Percentiles rank a stretch among this genome's conserved stretches.
Conservation (phyloP, 169 alveolate genomes). For the Eimeria tenella region DNA sequence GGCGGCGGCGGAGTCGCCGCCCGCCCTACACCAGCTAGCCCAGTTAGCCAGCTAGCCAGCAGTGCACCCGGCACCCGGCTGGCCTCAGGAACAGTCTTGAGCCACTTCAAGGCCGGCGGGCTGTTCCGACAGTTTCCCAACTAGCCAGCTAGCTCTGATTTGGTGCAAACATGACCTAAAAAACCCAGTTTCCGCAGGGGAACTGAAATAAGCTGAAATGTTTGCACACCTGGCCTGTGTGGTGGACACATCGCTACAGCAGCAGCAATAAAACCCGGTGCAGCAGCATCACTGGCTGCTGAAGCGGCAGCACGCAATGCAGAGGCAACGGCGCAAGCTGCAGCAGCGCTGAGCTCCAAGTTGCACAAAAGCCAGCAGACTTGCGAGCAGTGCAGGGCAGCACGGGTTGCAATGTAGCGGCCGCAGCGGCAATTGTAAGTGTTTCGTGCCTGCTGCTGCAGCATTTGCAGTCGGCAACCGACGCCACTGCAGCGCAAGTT, state of each 20-base stretch:
- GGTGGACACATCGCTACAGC: background rate
- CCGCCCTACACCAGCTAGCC: background rate
- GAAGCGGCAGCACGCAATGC: background rate
- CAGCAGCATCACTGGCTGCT: conserved; percentile 15
- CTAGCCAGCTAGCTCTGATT: background rate
- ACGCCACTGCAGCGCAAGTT: background rate
- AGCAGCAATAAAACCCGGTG: background rate
- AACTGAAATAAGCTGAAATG: background rate
- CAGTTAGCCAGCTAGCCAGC: no score
- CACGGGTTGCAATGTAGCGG: background rate
- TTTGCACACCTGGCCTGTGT: background rate
- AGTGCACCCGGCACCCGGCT: no score
- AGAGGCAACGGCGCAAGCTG: background rate
- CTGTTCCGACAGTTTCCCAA: background rate
- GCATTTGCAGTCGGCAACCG: no score
- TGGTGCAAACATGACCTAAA: conserved; percentile 1
- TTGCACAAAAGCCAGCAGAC: no score
- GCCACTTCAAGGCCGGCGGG: no score
- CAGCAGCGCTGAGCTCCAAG: background rate
- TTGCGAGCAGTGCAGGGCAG: background rate
- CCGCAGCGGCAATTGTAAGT: background rate
- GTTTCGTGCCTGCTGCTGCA: no score
- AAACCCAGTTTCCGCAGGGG: background rate
- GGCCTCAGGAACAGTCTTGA: no score
- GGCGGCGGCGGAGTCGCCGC: background rate